phyloP scores from a whole-genome alignment of 441 rosid species.

The Bruguiera hainesii region DNA sequence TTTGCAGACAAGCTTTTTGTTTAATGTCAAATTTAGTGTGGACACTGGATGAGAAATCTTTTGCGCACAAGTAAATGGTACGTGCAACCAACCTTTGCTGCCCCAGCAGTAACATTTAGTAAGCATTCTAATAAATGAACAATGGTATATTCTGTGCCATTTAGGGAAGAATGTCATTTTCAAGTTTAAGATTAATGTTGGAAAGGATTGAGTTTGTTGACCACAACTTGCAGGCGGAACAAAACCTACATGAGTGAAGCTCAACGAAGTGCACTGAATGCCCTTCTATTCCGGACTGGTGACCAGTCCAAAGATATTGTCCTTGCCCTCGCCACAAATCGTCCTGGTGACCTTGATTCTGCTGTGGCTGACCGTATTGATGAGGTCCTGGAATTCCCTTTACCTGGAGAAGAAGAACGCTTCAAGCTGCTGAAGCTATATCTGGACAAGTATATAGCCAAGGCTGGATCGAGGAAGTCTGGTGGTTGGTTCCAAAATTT shows the following conservation, averaged over 20 bases:
- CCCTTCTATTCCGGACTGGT: constrained; percentile 88
- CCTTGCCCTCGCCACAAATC: constrained; percentile 88
- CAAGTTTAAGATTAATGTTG: not conserved
- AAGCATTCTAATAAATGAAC: too few relatives aligned
- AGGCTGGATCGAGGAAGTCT: constrained; percentile 62
- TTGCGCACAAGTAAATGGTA: too few relatives aligned
- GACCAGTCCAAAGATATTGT: constrained; percentile 95
- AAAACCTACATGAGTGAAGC: constrained; percentile 98
- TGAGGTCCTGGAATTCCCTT: constrained; percentile 80
- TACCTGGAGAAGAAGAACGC: constrained; percentile 83
- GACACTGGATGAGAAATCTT: too few relatives aligned
- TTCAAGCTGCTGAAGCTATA: constrained; percentile 80
- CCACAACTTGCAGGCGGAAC: constrained; percentile 59
- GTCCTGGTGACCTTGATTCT: constrained; percentile 94
- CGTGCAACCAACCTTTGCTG: too few relatives aligned
- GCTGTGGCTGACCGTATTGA: constrained; percentile 90
- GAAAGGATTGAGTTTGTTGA: constrained; percentile 8
- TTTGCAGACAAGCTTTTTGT: too few relatives aligned
- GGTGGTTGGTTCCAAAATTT: constrained; percentile 56
- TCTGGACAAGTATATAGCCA: constrained; percentile 76
- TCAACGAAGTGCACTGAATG: constrained; percentile 92
- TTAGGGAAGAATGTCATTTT: not conserved
- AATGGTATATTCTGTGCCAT: not conserved
- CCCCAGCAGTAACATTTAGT: too few relatives aligned
- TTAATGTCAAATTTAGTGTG: too few relatives aligned